Percentiles rank a stretch among this genome's conserved stretches.
Conservation (phyloP, 2,329 filamentous ascomycete genomes). For the Scleromitrula shiraiana region DNA sequence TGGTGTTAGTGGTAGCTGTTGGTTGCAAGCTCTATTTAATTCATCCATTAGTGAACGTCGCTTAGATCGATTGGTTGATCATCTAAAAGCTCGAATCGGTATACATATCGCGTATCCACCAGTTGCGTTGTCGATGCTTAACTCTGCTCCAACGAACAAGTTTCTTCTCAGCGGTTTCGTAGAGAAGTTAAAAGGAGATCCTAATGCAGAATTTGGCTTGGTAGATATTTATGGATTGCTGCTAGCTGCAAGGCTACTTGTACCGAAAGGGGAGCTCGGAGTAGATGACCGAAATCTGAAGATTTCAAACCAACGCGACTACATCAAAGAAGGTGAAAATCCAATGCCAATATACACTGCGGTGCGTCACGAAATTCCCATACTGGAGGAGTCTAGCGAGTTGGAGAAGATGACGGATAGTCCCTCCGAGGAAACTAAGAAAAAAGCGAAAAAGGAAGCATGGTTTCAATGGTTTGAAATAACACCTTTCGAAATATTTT, state of each 20-base stretch:
- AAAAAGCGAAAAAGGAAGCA: constrained; percentile 52
- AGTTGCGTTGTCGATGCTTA: constrained; percentile 69
- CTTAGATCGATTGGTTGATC: constrained; percentile 65
- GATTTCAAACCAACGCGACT: constrained; percentile 75
- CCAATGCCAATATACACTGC: constrained; percentile 94
- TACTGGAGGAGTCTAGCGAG: constrained; percentile 40
- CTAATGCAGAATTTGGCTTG: constrained; percentile 73
- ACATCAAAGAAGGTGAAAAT: constrained; percentile 67
- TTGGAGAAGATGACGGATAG: constrained; percentile 29
- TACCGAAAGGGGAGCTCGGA: constrained; percentile 75
- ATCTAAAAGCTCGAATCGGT: constrained; percentile 76
- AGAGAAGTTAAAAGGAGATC: constrained; percentile 82
- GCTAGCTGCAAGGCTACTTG: constrained; percentile 73
- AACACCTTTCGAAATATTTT: constrained; percentile 91
- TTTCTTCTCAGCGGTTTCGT: constrained; percentile 80
- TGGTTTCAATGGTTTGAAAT: constrained; percentile 99
- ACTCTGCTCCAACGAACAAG: constrained; percentile 88
- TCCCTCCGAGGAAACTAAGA: constrained; percentile 42
- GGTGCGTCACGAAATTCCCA: constrained; percentile 89
- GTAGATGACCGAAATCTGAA: constrained; percentile 78
- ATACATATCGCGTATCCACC: constrained; percentile 92
- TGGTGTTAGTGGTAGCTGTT: constrained; percentile 92
- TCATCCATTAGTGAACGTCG: constrained; percentile 66
- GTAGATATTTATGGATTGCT: constrained; percentile 90
- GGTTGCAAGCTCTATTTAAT: constrained; percentile 83